These are phyloP conservation scores for Coniochaeta sp. DNA, from an alignment of 2,329 filamentous ascomycete genomes.

Conservation along the genomic window DNA sequence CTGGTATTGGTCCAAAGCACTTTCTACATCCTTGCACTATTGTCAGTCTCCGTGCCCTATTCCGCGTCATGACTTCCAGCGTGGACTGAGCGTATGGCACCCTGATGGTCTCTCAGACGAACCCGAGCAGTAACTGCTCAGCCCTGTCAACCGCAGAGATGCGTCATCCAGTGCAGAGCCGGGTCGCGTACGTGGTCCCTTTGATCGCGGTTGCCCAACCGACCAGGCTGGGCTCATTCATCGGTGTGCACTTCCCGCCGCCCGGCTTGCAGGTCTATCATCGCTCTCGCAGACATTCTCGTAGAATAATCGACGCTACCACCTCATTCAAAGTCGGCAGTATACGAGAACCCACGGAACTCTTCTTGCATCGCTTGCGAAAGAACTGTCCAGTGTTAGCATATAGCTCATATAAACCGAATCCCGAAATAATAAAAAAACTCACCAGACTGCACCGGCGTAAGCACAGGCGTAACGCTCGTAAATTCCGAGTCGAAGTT, in stretches of 20 bases:
- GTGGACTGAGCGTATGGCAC: background rate
- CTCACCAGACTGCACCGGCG: slow-evolving; percentile 93
- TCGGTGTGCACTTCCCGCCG: background rate
- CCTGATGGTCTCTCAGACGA: background rate
- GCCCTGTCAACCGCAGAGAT: background rate
- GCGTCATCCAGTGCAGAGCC: background rate
- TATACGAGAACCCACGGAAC: slow-evolving; percentile 98
- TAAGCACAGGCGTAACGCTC: slow-evolving; percentile 93
- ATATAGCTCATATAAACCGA: background rate
- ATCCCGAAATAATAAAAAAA: slow-evolving; percentile 15
- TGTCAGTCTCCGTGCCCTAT: background rate
- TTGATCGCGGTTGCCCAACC: background rate
- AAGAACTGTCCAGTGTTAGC: slow-evolving; percentile 53
- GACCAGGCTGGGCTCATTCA: background rate
- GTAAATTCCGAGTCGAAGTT: slow-evolving; percentile 99
- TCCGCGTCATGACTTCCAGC: background rate
- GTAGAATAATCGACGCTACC: background rate
- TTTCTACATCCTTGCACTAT: background rate
- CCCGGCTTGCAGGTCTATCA: too few species aligned
- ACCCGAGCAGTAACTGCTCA: background rate
- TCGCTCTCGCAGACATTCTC: background rate
- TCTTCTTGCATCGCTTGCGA: slow-evolving; percentile 99
- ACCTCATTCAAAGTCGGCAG: slow-evolving; percentile 70
- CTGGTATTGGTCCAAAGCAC: background rate
- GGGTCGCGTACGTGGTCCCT: too few species aligned